Base-by-base conservation (phyloP, 257 asterid species). In the Primulina tabacum region DNA sequence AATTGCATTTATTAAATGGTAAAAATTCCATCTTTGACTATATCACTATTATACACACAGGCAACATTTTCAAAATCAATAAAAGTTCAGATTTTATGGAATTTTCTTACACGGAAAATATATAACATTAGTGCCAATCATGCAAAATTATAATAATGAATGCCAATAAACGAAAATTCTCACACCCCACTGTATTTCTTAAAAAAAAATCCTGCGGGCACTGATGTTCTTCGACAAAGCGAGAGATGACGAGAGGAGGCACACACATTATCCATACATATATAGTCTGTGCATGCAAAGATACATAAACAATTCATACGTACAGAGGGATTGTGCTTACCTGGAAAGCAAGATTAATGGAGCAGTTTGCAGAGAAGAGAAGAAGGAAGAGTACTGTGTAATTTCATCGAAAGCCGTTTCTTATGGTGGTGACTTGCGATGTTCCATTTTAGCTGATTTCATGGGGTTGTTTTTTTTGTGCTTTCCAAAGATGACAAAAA, bases 361-460 rank as follows among this genome's bases (percentile, higher is more conserved):
- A 64, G 66, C 43, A 38, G 32, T 14, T n/a, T 14, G 40, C 21
- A 9, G 20, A 11, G 29, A 14, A 17, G 65, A 62, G 24, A 14
- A 17, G 66, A 29, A 55, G 66, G 18, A 55, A 21, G 34, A 26
- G 62, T 8, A n/a, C n/a, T n/a, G n/a, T 4, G 21, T 5, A 17
- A 50, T 50, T 16, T 65, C n/a, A 12, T 6, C 7, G 5, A 14
- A 20, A 43, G 43, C 8, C 29, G n/a, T 50, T 61, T 30, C 30
- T 65, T 76, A 20, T 20, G 33, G 63, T 60, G 73, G 18, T 47
- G 60, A 38, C 4, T 70, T 65, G 18, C 53, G 62, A 64, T 69
- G 62, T 72, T 66, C 50, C 18, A 21, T 52, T 78, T 65, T 65
- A 38, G 82, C 76, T 74, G 79, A 78, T 61, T 70, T 73, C 70